Conservation (phyloP, 2,329 filamentous ascomycete species). For the Fusarium verrucosum region DNA sequence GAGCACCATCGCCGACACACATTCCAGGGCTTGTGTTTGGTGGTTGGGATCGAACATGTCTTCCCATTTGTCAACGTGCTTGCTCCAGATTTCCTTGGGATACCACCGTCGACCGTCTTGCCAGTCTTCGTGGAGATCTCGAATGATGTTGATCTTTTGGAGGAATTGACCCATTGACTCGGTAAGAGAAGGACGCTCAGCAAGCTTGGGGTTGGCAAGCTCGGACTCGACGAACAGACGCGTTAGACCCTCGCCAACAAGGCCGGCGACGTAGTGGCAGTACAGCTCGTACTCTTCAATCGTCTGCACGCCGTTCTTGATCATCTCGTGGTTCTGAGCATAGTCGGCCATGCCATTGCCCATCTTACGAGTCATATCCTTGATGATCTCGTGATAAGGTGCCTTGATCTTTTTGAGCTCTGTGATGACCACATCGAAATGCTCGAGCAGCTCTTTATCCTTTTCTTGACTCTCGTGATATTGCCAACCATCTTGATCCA, state of each 20-base stretch:
- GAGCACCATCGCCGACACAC: constrained; percentile 92
- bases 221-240: constrained; percentile 87
- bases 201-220: constrained; percentile 84
- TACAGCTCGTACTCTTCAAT: constrained; percentile 93
- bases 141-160: constrained; percentile 99
- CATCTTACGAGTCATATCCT: constrained; percentile 94
- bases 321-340: constrained; percentile 82
- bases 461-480: constrained; percentile 93
- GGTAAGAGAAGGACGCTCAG: constrained; percentile 80
- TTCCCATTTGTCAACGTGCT: constrained; percentile 88
- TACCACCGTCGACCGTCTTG: constrained; percentile 91
- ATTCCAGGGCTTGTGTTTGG: constrained; percentile 79
- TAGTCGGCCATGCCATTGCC: constrained; percentile 99
- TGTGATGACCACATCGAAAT: constrained; percentile 86
- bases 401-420: constrained; percentile 92
- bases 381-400: constrained; percentile 85
- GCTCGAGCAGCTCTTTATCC: constrained; percentile 88
- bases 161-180: constrained; percentile 98
- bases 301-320: constrained; percentile 81
- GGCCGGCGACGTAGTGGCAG: constrained; percentile 97
- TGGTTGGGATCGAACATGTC: constrained; percentile 88
- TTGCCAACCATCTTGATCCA: constrained; percentile 89
- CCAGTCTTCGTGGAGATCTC: constrained; percentile 90
- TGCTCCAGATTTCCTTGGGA: constrained; percentile 96
- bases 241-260: constrained; percentile 95